Percentiles rank a stretch among this genome's conserved stretches.
Evolutionary conservation across 2,329 filamentous ascomycete genomes (phyloP).

Genomic region (Sporothrix curviconia): DNA sequence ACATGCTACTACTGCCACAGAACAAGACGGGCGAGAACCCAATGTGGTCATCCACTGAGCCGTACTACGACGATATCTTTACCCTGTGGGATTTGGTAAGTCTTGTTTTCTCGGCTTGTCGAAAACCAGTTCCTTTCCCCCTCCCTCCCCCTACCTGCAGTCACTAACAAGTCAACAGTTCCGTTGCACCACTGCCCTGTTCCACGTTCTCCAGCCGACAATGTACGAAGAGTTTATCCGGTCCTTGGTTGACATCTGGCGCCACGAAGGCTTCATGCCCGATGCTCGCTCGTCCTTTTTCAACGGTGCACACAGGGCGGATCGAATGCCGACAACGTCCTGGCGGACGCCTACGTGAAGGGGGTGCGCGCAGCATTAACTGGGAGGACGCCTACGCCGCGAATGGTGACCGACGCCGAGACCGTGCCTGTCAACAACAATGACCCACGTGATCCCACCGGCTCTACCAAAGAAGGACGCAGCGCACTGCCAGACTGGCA

Average conservation of each 20-base stretch:
- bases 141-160: no score
- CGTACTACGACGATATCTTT: conserved; percentile 66
- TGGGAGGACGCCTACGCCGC: conserved; percentile 58
- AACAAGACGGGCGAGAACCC: conserved; percentile 68
- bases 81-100: conserved; percentile 55
- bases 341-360: conserved; percentile 67
- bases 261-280: conserved; percentile 57
- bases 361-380: conserved; percentile 54
- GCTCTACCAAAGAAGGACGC: conserved; percentile 60
- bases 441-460: conserved; percentile 49
- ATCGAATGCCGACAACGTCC: conserved; percentile 63
- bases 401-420: conserved; percentile 63
- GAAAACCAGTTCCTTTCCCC: no score
- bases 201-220: conserved; percentile 57
- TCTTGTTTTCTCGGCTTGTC: no score
- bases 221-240: conserved; percentile 60
- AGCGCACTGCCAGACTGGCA: conserved; percentile 66
- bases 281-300: conserved; percentile 62
- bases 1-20: conserved; percentile 62
- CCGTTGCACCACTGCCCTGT: conserved; percentile 57
- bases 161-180: conserved; percentile 34
- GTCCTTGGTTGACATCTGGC: conserved; percentile 62
- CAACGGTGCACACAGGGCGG: conserved; percentile 64
- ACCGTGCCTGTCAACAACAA: conserved; percentile 52
- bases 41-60: conserved; percentile 55